Base-by-base conservation (phyloP, 2,329 filamentous ascomycete species). In the Cytospora paraplurivora region DNA sequence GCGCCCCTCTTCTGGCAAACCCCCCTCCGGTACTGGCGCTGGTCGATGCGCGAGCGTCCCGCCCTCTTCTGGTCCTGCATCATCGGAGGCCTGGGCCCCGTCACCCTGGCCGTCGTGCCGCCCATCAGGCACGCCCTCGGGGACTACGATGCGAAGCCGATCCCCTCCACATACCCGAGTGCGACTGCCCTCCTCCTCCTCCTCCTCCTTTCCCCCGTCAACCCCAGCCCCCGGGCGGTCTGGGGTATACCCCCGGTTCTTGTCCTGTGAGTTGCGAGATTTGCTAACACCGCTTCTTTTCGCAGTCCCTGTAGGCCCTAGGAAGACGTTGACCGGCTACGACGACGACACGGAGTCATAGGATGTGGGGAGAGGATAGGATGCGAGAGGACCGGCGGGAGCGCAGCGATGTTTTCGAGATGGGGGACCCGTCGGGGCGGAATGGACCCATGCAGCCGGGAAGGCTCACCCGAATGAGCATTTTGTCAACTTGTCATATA, bases 151-250 rank as follows among this genome's bases (percentile, higher is more conserved):
- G 85, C 89, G 67, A 80, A 85, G 68, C 85, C 82, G 63, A 88
- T 98, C 68, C 95, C 95, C 37, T 79, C 93, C 76, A 96, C 93
- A 75, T 99, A 98, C 82, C 95, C 95, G 66, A 86, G 94, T 98
- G 85, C 76, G 92, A 85, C 21, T 41, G n/a, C n/a, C 37, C 34
- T 47, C 47, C 32, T 4, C 21, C 21, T 27, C n/a, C n/a, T 32
- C 1, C 62, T 21, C 27, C n/a, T 37, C 8, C 38, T 21, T 4
- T 4, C 11, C 33, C 37, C 58, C 19, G 10, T 19, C 27, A 27
- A 27, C 4, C 4, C 27, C 27, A 27, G 27, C 27, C 27, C 27
- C 27, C 27, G 7, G 11, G 21, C 12, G 17, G 11, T 19, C 8
- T 35, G 44, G 34, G 41, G 19, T 15, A 27, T 27, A n/a, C n/a